Conservation (phyloP, 2,329 filamentous ascomycete genomes). For the Apiospora kogelbergensis region DNA sequence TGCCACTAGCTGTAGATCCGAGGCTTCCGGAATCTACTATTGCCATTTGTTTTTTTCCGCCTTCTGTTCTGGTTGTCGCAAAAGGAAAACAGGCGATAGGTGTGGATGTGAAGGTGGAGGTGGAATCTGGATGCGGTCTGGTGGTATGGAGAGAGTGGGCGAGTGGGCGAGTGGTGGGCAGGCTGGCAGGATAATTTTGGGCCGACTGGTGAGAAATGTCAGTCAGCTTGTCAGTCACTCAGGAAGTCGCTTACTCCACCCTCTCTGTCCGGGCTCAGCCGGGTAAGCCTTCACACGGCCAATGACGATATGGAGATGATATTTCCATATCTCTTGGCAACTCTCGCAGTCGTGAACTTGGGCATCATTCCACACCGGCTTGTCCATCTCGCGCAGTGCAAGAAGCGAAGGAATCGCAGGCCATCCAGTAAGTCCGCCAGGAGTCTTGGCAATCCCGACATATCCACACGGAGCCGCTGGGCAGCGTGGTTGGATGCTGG, state of each 20-base stretch:
- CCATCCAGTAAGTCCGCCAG: neutral
- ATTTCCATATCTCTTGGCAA: neutral
- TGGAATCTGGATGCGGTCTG: slow-evolving; percentile 5
- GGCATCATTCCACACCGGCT: neutral
- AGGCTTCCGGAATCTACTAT: slow-evolving; percentile 6
- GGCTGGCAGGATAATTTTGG: neutral
- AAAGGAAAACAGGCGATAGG: neutral
- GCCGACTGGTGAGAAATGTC: neutral
- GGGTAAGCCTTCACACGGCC: neutral
- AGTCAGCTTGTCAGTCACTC: neutral
- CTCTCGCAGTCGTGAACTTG: neutral
- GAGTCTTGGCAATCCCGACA: neutral
- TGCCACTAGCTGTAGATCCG: slow-evolving; percentile 4
- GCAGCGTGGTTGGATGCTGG: neutral
- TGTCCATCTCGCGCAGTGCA: neutral
- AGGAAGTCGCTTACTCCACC: neutral
- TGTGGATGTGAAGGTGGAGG: neutral
- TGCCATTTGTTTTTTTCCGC: neutral
- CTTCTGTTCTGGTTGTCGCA: neutral
- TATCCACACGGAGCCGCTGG: slow-evolving; percentile 4
- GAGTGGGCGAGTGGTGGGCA: no score
- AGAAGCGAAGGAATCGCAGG: neutral
- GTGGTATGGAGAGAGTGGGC: neutral
- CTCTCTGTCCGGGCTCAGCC: no score
- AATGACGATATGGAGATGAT: neutral